A percentile compares a stretch with the other conserved stretches of the same genome.
Conservation (phyloP, 768 basidiomycete species). For the Phanerochaete sordida region DNA sequence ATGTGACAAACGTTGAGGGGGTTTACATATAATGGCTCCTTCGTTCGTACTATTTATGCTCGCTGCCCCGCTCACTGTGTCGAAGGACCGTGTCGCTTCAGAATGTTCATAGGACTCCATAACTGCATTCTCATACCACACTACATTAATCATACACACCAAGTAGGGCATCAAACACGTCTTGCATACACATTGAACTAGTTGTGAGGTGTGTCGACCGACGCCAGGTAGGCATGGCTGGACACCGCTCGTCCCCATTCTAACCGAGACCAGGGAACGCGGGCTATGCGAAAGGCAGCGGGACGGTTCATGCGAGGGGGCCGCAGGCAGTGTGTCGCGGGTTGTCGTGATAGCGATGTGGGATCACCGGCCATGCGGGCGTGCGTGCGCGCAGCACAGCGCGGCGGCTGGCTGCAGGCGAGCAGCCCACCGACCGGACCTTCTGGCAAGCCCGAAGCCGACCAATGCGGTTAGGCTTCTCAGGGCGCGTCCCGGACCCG, state of each 20-base stretch:
- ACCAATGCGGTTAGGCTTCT: not conserved
- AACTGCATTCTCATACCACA: not conserved
- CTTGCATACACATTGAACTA: not conserved
- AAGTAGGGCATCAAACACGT: not conserved
- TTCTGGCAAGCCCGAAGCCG: not conserved
- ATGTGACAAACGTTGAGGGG: not conserved
- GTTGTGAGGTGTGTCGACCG: not conserved
- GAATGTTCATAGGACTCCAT: not conserved
- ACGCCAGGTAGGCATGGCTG: not conserved
- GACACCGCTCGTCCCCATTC: not conserved
- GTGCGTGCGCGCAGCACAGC: not conserved
- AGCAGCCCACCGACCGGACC: not conserved
- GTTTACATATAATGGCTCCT: not conserved
- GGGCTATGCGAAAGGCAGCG: not conserved
- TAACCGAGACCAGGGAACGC: not conserved
- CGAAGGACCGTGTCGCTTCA: not conserved
- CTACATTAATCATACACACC: slow-evolving; percentile 2
- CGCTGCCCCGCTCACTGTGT: not conserved
- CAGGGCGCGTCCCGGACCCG: not conserved
- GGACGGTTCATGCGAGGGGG: not conserved
- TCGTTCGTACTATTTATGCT: not conserved
- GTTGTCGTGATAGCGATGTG: slow-evolving; percentile 9
- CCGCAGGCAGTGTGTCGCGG: not conserved
- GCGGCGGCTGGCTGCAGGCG: not conserved
- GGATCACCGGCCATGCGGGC: not conserved